Evolutionary conservation across 2,329 filamentous ascomycete genomes (phyloP).

Genomic region (Hypocreales sp.): DNA sequence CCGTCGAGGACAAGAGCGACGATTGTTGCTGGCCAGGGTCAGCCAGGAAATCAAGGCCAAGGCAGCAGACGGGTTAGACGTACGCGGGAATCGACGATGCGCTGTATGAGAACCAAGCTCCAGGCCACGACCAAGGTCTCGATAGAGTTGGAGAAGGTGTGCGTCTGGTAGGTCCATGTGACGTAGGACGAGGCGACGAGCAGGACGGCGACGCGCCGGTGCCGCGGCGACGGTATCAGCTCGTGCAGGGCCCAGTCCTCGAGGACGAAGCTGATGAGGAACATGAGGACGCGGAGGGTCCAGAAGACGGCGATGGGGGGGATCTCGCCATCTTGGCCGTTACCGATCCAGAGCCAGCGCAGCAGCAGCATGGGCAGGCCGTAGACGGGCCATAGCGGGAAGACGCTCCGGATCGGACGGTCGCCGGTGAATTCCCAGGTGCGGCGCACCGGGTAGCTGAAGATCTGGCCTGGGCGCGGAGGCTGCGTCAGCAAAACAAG

Average conservation of each 20-base stretch:
- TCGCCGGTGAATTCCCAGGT: slow-evolving; percentile 95
- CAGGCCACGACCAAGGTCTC: slow-evolving; percentile 88
- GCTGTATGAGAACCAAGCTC: slow-evolving; percentile 81
- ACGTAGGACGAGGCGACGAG: slow-evolving; percentile 93
- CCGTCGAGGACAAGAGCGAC: slow-evolving; percentile 57
- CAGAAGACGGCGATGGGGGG: slow-evolving; percentile 83
- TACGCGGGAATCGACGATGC: slow-evolving; percentile 70
- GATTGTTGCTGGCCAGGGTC: slow-evolving; percentile 49
- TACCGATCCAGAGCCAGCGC: slow-evolving; percentile 83
- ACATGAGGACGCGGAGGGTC: slow-evolving; percentile 79
- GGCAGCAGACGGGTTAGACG: slow-evolving; percentile 15
- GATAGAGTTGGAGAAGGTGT: slow-evolving; percentile 95
- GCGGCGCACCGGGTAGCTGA: slow-evolving; percentile 73
- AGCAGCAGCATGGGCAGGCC: slow-evolving; percentile 85
- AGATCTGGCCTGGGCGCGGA: slow-evolving; percentile 60
- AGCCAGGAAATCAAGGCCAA: too few relatives aligned
- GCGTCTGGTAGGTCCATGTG: slow-evolving; percentile 96
- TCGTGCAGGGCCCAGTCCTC: slow-evolving; percentile 97
- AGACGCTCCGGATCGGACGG: slow-evolving; percentile 83
- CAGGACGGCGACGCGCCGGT: slow-evolving; percentile 59
- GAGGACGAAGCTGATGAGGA: slow-evolving; percentile 84
- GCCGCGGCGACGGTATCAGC: slow-evolving; percentile 59
- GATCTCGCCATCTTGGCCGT: slow-evolving; percentile 59
- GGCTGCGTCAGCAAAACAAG: background rate
- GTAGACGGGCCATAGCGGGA: slow-evolving; percentile 92